Evolutionary conservation across 331 rosid genomes (phyloP), one percentile per base, ranked within the genome.

Genomic region (Malus hybrid): DNA sequence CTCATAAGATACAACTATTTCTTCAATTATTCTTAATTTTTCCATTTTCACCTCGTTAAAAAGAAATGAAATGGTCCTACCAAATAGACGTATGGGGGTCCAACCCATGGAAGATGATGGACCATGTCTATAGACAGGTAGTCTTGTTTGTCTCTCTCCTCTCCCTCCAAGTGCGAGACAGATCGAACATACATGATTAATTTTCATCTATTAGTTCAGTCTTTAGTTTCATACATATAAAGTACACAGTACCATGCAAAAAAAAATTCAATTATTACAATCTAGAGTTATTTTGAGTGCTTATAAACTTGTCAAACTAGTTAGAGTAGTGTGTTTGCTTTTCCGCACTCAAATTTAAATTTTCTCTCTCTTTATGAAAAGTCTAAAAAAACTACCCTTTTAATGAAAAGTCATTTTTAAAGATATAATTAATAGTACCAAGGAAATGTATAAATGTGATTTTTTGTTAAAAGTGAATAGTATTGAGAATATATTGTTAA

Each of bases 231-330:
- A 48, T 80, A 70, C 66, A 39, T 33, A 28, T 6, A 28, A 62
- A 62, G 11, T 62, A 31, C 65, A 85, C 87, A 87, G 86, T 80
- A 71, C 81, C 93, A 89, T 87, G 91, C 93, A 86, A 61, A 81
- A 48, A 42, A 6, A 24, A 24, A 1, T 50, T 16, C 3, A 50
- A 14, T 48, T 48, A 16, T 48, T 48, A 19, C 9, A 50, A 5
- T 50, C 8, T 7, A 15, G 7, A 50, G 9, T 50, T 15, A 50
- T 5, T 50, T 50, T 48, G 55, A 14, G 55, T 24, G 24, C 24
- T 24, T 24, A 24, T 24, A 24, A 24, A 24, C 24, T 24, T 24
- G 24, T 24, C 24, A 24, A 24, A 24, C 24, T 24, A 24, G 24
- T 24, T 24, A 24, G 24, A 24, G 24, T 24, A 24, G 24, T 24